phyloP scores from a whole-genome alignment of 179 eudicot genomes.

The Beta corolliflora region DNA sequence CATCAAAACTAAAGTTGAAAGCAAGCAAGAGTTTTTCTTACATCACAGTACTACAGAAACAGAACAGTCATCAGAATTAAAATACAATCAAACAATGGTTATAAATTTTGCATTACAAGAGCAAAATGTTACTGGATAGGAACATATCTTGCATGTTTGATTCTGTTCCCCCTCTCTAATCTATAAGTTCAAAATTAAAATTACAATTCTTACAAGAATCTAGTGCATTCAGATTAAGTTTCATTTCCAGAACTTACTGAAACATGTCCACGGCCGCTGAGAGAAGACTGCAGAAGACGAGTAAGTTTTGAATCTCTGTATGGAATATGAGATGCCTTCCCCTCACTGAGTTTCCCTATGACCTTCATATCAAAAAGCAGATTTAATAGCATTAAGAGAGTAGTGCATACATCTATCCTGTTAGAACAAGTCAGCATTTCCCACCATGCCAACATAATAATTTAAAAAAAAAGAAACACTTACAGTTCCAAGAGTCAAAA shows the following conservation, averaged over 20 bases:
- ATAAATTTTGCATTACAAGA: not conserved
- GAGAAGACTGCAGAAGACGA: constrained; percentile 90
- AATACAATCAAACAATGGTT: not conserved
- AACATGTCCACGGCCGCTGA: constrained; percentile 98
- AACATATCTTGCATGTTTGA: not conserved
- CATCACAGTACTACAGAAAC: not conserved
- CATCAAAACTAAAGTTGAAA: not conserved
- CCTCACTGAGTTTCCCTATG: constrained; percentile 97
- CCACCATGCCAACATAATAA: not conserved
- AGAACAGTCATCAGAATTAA: not conserved
- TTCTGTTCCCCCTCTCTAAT: not conserved
- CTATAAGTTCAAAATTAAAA: not conserved
- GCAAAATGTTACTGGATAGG: not conserved
- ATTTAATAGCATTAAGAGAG: constrained; percentile 7
- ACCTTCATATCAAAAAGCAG: constrained; percentile 51
- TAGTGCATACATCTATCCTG: not conserved
- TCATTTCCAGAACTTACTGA: constrained; percentile 60
- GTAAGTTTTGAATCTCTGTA: constrained; percentile 98
- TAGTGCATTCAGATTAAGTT: not conserved
- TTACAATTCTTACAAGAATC: not conserved
- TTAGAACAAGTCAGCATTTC: not conserved
- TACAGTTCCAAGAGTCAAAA: constrained; percentile 97
- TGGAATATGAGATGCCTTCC: constrained; percentile 95
- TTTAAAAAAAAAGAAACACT: constrained; percentile 33
- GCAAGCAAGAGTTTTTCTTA: not conserved